Evolutionary conservation across 1,284 basidiomycete genomes (phyloP).

Genomic region (Ustilago bromivora): DNA sequence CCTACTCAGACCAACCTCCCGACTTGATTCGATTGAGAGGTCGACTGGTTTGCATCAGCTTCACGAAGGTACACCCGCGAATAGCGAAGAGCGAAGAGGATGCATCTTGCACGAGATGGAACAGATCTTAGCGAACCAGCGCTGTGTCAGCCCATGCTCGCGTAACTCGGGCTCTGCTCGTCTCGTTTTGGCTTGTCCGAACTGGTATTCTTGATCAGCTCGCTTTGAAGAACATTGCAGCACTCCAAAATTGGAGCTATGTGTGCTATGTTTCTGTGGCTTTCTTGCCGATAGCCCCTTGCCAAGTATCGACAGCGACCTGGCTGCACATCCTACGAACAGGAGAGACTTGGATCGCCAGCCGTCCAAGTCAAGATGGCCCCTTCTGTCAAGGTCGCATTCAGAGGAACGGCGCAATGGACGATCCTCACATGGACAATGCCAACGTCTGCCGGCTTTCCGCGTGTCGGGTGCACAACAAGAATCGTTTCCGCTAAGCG

Average conservation of each 20-base stretch:
- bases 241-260: background rate
- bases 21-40: background rate
- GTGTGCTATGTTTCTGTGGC: background rate
- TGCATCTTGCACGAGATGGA: background rate
- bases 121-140: background rate
- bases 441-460: conserved; percentile 7
- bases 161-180: background rate
- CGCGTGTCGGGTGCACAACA: conserved; percentile 10
- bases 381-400: background rate
- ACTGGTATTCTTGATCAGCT: background rate
- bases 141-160: conserved; percentile 1
- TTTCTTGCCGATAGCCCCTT: too few relatives aligned
- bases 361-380: background rate
- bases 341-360: background rate
- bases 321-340: background rate
- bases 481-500: conserved; percentile 9
- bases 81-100: background rate
- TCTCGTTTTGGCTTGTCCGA: background rate
- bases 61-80: background rate
- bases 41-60: background rate
- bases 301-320: too few relatives aligned
- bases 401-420: background rate
- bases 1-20: background rate
- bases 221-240: background rate
- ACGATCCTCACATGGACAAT: conserved; percentile 9